A percentile compares a stretch with the other conserved stretches of the same genome.
phyloP scores from a whole-genome alignment of 371 early-diverging fungal genomes.

The Chytridiales sp. region DNA sequence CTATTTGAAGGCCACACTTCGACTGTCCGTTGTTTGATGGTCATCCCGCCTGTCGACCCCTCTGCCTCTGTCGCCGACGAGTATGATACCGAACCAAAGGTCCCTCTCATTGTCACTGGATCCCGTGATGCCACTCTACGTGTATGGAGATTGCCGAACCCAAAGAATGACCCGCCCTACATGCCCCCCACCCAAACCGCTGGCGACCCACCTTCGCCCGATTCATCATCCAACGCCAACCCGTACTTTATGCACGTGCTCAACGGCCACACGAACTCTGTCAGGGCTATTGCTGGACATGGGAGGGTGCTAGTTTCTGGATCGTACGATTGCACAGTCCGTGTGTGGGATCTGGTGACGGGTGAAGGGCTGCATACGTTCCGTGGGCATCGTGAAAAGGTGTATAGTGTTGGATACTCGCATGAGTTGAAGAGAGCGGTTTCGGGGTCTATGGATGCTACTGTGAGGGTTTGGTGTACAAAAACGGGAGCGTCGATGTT shows the following conservation, averaged over 20 bases:
- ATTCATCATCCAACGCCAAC: too few species aligned
- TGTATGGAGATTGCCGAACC: conserved; percentile 93
- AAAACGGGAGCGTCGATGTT: conserved; percentile 77
- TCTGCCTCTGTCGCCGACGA: not conserved
- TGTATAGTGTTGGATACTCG: conserved; percentile 88
- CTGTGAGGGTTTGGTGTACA: conserved; percentile 95
- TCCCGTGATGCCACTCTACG: conserved; percentile 92
- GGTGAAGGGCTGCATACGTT: conserved; percentile 70
- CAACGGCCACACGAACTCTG: conserved; percentile 86
- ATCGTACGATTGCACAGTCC: conserved; percentile 91
- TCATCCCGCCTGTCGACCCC: conserved; percentile 65
- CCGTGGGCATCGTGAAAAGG: conserved; percentile 86
- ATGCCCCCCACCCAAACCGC: conserved; percentile 9
- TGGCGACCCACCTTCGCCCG: not conserved
- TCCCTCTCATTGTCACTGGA: conserved; percentile 85
- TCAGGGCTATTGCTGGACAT: conserved; percentile 90
- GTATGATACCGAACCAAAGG: conserved; percentile 15
- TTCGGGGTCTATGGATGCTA: conserved; percentile 95
- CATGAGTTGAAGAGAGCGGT: conserved; percentile 81
- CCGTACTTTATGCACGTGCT: conserved; percentile 69
- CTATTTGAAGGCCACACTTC: conserved; percentile 92
- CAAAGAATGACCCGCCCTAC: conserved; percentile 33
- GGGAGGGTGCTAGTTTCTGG: conserved; percentile 91
- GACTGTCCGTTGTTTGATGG: conserved; percentile 92
- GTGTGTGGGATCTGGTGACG: conserved; percentile 86